Evolutionary conservation across 805 yeast species (phyloP), one percentile per base, ranked within the genome.

Genomic region (Lachancea lanzarotensis): DNA sequence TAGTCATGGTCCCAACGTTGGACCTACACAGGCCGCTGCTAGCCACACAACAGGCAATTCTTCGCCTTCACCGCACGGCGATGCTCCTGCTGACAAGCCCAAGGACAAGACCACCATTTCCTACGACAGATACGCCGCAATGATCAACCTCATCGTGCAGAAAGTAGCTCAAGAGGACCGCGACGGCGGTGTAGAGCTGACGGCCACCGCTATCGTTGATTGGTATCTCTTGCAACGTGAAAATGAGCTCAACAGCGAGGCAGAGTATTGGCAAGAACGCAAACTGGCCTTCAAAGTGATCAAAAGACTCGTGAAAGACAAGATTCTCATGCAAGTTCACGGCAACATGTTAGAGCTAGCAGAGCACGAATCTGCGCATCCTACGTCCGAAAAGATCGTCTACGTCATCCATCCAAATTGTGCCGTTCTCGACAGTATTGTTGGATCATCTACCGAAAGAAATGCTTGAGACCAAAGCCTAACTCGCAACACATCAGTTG

Each of bases 111-210:
- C 75, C 17, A 68, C 81, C 8, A 79, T 93, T 43, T 73, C 95
- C 1, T 88, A 88, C 62, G 97, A 91, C 59, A 85, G 84, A 62
- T 91, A 88, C 63, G 82, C 84, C 25, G 74, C 81, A 38, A 85
- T 90, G 72, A 85, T 87, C 82, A 85, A 87, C 60, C 64, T 82
- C 48, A 70, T 90, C 51, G 89, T 90, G 22, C 72, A 75, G 42
- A 77, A 78, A 54, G 77, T 84, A 10, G 71, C 78, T n/a, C 78
- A 76, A 45, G 75, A 74, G 47, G 81, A 78, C 47, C 74, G 70
- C 29, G 62, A 63, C 2, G 72, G 67, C 11, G 70, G 75, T 3
- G 74, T 71, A 22, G 96, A 95, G 8, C 66, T 85, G 45, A 77
- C 84, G 0, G 82, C 80, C 3, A 78, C 75, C 6, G 80, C 79